Evolutionary conservation across 352 stramenopile genomes (phyloP).

Genomic region (Aphanomyces stellatus): DNA sequence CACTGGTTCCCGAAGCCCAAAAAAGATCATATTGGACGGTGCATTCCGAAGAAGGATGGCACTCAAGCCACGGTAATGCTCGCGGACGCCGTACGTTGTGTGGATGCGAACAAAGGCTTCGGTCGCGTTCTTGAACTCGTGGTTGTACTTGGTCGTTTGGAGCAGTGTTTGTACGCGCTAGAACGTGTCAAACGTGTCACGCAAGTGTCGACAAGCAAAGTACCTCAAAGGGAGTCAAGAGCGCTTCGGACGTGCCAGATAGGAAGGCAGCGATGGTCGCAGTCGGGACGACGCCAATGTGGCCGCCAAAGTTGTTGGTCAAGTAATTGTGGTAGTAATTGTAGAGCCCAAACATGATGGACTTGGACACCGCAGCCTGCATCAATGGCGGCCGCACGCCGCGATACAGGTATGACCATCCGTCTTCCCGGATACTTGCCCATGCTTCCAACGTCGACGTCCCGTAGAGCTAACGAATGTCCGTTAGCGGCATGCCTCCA

Average conservation of each 20-base stretch:
- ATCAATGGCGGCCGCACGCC: slow-evolving; percentile 78
- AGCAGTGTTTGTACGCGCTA: slow-evolving; percentile 77
- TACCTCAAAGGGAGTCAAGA: slow-evolving; percentile 82
- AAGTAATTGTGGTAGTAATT: slow-evolving; percentile 77
- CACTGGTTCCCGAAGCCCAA: slow-evolving; percentile 69
- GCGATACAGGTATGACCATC: slow-evolving; percentile 60
- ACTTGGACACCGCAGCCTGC: slow-evolving; percentile 80
- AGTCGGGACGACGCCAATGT: slow-evolving; percentile 31
- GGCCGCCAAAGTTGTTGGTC: slow-evolving; percentile 33
- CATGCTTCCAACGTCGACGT: slow-evolving; percentile 60
- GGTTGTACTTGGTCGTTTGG: slow-evolving; percentile 83
- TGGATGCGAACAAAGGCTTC: slow-evolving; percentile 74
- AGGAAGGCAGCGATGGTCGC: slow-evolving; percentile 37
- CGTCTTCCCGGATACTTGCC: slow-evolving; percentile 55
- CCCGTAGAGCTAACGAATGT: slow-evolving; percentile 49
- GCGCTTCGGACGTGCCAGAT: slow-evolving; percentile 71
- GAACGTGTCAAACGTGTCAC: too few relatives aligned
- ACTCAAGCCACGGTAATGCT: slow-evolving; percentile 75
- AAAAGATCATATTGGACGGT: slow-evolving; percentile 79
- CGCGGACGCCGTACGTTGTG: slow-evolving; percentile 59
- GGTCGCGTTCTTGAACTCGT: slow-evolving; percentile 60
- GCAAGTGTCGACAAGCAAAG: neutral
- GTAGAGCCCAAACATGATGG: slow-evolving; percentile 86
- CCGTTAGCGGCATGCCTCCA: neutral
- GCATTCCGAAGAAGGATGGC: slow-evolving; percentile 80